Evolutionary conservation across 129 eudicot species (phyloP).

Genomic region (Escallonia herrerae): DNA sequence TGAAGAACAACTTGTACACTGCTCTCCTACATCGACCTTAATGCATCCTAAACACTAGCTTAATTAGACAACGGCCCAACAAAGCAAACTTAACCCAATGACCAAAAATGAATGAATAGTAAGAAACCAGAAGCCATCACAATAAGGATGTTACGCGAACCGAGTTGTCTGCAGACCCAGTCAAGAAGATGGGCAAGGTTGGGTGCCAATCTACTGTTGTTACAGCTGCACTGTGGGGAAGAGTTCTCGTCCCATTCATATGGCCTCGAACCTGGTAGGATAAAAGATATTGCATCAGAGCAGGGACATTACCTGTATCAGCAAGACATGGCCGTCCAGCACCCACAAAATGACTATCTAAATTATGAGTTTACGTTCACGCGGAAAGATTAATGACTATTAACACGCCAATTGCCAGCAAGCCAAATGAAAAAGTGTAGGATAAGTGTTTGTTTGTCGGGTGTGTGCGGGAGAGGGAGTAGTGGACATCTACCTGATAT

Average conservation of each 20-base stretch:
- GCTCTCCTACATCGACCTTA: too few species aligned
- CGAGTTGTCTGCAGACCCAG: constrained; percentile 92
- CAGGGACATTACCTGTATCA: background rate
- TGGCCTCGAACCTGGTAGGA: constrained; percentile 59
- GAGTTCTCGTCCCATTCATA: constrained; percentile 62
- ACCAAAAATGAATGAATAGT: background rate
- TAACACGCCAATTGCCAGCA: too few species aligned
- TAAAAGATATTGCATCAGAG: background rate
- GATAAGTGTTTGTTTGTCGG: background rate
- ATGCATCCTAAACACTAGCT: too few species aligned
- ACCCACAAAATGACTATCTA: background rate
- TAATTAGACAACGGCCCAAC: too few species aligned
- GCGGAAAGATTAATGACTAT: too few species aligned
- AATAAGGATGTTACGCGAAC: constrained; percentile 77
- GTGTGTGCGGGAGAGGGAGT: constrained; percentile 5
- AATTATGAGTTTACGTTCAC: background rate
- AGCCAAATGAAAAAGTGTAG: too few species aligned
- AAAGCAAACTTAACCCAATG: background rate
- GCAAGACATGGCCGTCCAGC: background rate
- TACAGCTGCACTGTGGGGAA: constrained; percentile 75
- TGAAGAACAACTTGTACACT: too few species aligned
- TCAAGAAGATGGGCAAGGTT: constrained; percentile 75
- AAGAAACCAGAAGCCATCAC: constrained; percentile 14
- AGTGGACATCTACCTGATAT: constrained; percentile 56
- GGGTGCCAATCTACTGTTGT: constrained; percentile 99